Base-by-base conservation (phyloP, 1,284 basidiomycete genomes). In the Cutaneotrichosporon sp. region DNA sequence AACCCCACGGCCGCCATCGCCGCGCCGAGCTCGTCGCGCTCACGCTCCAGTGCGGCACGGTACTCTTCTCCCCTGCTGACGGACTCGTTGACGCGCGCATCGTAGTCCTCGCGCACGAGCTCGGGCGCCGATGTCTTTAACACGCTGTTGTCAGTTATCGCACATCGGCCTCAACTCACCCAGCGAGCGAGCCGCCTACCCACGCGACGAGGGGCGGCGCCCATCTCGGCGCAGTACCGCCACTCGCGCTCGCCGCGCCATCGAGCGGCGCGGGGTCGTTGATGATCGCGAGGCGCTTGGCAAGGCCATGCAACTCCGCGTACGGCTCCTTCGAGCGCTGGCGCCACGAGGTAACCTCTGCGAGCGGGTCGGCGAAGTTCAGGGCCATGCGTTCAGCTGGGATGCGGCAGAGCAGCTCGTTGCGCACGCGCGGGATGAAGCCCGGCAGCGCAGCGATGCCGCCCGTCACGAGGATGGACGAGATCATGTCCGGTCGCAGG, bases 181-280 rank as follows among this genome's bases (percentile, higher is more conserved):
- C 95, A 3, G 92, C 91, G 16, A 97, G 78, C 36, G 91, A 93
- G 0, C 91, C 94, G 3, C 94, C 94, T n/a, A 97, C 87, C 93
- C 94, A 97, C 0, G 89, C 84, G 77, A 94, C 83, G 36, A 87
- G 83, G 1, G 87, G 86, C 2, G 92, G 88, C 7, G 87, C 81
- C 79, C 93, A 95, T 0, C 91, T 89, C 0, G 93, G 94, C 1
- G 90, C 91, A 69, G 86, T 89, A 4, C 92, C 92, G 0, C 87
- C 87, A 64, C 86, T 87, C 0, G 69, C 54, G 82, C 64, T 57
- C 10, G 54, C 67, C 5, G 60, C 66, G 4, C 67, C 65, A 46
- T 70, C 70, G 3, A 71, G 53, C 14, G 77, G 75, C 10, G 66
- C 58, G 5, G 92, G 91, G 70, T 92, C 88, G 72, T 95, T 95